Evolutionary conservation across 2,329 filamentous ascomycete species (phyloP).

Genomic region (Calonectria honghensis): DNA sequence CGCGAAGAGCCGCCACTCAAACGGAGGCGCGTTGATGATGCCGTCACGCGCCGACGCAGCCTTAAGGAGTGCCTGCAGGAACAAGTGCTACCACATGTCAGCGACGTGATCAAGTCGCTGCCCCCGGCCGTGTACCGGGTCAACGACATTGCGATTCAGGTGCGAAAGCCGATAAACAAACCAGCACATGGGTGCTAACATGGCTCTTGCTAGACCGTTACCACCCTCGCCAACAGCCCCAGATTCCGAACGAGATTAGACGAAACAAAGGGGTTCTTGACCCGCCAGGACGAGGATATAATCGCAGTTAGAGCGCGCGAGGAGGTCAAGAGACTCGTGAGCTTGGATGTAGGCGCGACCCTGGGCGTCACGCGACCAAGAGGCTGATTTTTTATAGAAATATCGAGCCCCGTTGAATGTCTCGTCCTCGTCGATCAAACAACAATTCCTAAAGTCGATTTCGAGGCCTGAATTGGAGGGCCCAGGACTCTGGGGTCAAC

Average conservation of each 20-base stretch:
- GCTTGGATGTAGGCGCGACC: slow-evolving; percentile 47
- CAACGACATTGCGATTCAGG: slow-evolving; percentile 57
- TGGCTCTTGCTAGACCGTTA: slow-evolving; percentile 45
- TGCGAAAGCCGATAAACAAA: slow-evolving; percentile 44
- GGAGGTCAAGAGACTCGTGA: slow-evolving; percentile 49
- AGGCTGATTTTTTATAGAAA: slow-evolving; percentile 34
- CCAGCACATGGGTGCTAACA: background rate
- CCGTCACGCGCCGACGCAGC: slow-evolving; percentile 40
- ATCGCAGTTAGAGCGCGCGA: slow-evolving; percentile 43
- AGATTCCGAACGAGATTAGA: slow-evolving; percentile 52
- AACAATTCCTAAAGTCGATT: slow-evolving; percentile 5
- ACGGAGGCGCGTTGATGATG: slow-evolving; percentile 55
- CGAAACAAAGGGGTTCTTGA: slow-evolving; percentile 46
- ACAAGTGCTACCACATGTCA: slow-evolving; percentile 60
- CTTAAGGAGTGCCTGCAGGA: slow-evolving; percentile 54
- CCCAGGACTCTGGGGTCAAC: background rate
- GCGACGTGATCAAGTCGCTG: slow-evolving; percentile 52
- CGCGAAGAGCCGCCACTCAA: slow-evolving; percentile 57
- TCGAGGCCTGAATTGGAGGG: background rate
- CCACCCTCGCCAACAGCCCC: slow-evolving; percentile 49
- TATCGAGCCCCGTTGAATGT: slow-evolving; percentile 4
- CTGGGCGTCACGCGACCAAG: background rate
- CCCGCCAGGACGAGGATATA: slow-evolving; percentile 44
- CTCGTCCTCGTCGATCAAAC: slow-evolving; percentile 9
- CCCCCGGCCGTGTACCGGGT: slow-evolving; percentile 49